Base-by-base conservation (phyloP, 345 rosid species). In the Salix udensis region DNA sequence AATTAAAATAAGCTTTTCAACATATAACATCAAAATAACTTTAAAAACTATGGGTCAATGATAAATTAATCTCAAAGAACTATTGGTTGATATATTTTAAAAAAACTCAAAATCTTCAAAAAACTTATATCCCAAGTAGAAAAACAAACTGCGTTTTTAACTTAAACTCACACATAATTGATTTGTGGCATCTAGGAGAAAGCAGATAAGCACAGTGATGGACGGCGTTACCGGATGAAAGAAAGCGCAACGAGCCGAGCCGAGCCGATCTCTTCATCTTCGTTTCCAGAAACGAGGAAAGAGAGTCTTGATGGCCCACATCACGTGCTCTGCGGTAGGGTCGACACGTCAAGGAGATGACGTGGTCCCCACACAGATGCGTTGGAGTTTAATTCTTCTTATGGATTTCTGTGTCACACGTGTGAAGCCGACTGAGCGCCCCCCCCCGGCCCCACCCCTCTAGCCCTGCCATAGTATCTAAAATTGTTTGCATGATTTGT, bases 361-460 rank as follows among this genome's bases (percentile, higher is more conserved):
- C 11, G 82, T 44, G 79, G 77, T 61, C 68, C 77, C 71, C 64
- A 53, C 42, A 1, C 19, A n/a, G 31, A 12, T 23, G 42, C 9
- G 74, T 64, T 34, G 37, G 14, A 10, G 53, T 70, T 34, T 36
- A 2, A 28, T 13, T 28, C 46, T 39, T 67, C 0, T 31, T 66
- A 21, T 53, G 23, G 16, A 3, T 36, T 68, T 58, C 71, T 15
- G 24, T 31, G 76, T 31, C 74, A 76, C 84, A 73, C 84, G 81
- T 82, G 82, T 21, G 82, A 73, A 71, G 79, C 65, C 76, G n/a
- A 44, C 75, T 7, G 44, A 2, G 2, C 34, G 18, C 12, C 24
- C 15, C 60, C 39, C 6, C 60, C 2, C 58, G 2, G 23, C 7
- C 58, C 2, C 24, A 0, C 1, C 2, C 61, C 4, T 23, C 10